Conservation (phyloP, 2,329 filamentous ascomycete species). For the Nigrograna mackinnonii region DNA sequence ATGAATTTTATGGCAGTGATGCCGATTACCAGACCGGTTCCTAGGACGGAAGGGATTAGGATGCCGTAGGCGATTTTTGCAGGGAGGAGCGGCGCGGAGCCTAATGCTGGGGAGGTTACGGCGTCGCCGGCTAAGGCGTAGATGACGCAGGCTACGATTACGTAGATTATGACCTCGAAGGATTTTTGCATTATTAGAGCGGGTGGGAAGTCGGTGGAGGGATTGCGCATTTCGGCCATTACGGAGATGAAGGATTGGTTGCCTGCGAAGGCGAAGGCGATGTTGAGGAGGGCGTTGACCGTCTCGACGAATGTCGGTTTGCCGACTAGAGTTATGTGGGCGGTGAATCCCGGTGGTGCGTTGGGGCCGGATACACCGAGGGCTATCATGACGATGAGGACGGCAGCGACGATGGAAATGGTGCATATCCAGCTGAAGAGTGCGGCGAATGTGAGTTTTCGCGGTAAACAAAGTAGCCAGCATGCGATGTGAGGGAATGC, state of each 20-base stretch:
- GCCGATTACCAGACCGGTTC: slow-evolving; percentile 71
- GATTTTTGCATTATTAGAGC: slow-evolving; percentile 62
- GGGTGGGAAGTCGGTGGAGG: slow-evolving; percentile 60
- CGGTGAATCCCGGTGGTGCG: slow-evolving; percentile 29
- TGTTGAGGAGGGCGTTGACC: slow-evolving; percentile 53
- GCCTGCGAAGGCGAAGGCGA: slow-evolving; percentile 70
- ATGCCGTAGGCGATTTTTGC: slow-evolving; percentile 70
- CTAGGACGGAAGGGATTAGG: slow-evolving; percentile 70
- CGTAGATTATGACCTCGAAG: slow-evolving; percentile 61
- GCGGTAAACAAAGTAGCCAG: slow-evolving; percentile 61
- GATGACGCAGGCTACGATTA: slow-evolving; percentile 69
- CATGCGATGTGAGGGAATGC: slow-evolving; percentile 64
- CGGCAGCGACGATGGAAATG: slow-evolving; percentile 64
- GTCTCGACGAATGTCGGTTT: slow-evolving; percentile 30
- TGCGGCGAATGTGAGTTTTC: slow-evolving; percentile 65
- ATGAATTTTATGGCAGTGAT: slow-evolving; percentile 69
- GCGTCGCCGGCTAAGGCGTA: slow-evolving; percentile 66
- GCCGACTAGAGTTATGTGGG: slow-evolving; percentile 23
- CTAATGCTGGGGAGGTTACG: slow-evolving; percentile 68
- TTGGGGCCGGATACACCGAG: slow-evolving; percentile 57
- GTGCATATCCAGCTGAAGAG: slow-evolving; percentile 60
- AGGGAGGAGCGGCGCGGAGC: slow-evolving; percentile 60
- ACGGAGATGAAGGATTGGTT: slow-evolving; percentile 70
- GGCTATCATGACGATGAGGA: slow-evolving; percentile 69
- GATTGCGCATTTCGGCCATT: slow-evolving; percentile 66